phyloP scores from a whole-genome alignment of 306 rosid species.

The Vicia villosa region DNA sequence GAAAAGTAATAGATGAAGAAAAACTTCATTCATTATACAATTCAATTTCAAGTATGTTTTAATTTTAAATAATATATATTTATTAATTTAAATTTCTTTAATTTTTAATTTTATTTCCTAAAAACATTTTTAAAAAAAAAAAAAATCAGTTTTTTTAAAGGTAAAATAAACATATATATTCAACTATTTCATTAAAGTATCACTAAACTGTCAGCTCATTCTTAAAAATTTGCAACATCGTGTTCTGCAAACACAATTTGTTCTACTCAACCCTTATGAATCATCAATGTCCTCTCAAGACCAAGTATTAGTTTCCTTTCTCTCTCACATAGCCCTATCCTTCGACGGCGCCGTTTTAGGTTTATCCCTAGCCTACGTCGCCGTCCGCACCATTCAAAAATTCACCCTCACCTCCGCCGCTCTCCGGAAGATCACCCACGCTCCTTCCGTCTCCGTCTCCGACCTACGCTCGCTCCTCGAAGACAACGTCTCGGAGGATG shows the following conservation, averaged over 20 bases:
- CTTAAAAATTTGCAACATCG: too few species aligned
- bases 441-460: conserved; percentile 66
- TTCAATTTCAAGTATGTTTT: too few species aligned
- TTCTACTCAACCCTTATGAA: not conserved
- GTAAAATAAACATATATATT: too few species aligned
- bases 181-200: too few species aligned
- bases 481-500: conserved; percentile 14
- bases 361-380: conserved; percentile 62
- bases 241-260: not conserved
- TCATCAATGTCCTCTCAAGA: conserved; percentile 71
- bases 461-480: conserved; percentile 75
- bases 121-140: too few species aligned
- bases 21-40: too few species aligned
- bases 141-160: too few species aligned
- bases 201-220: too few species aligned
- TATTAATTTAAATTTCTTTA: too few species aligned
- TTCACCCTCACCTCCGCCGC: conserved; percentile 54
- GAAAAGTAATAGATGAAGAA: too few species aligned
- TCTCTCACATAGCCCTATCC: conserved; percentile 68
- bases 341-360: conserved; percentile 90
- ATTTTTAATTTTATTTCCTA: too few species aligned
- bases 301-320: conserved; percentile 66
- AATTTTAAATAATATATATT: too few species aligned
- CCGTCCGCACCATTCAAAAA: conserved; percentile 62
- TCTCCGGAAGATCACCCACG: conserved; percentile 55